Percentiles rank a stretch among this genome's conserved stretches.
These are phyloP conservation scores for Fusarium anguioides DNA, from an alignment of 2,329 filamentous ascomycete genomes.

Conservation along the genomic window DNA sequence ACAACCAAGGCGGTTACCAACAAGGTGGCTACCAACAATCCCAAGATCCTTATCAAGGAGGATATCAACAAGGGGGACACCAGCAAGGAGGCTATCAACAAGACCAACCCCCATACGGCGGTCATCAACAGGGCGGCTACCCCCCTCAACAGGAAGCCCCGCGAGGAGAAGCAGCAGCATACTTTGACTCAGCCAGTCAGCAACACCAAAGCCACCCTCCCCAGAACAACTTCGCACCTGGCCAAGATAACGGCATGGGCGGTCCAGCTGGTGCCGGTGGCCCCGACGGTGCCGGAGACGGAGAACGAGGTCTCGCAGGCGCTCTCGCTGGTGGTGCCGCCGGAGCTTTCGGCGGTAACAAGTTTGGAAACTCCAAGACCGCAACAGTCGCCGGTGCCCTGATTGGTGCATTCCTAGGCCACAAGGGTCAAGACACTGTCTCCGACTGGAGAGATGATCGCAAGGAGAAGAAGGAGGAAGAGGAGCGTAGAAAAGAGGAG, in stretches of 20 bases:
- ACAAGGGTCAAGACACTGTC: not conserved
- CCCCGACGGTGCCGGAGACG: not conserved
- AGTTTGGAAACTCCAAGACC: not conserved
- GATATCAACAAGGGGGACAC: not conserved
- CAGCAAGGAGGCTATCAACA: not conserved
- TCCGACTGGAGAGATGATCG: not conserved
- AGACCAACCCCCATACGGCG: not conserved
- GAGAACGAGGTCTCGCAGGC: not conserved
- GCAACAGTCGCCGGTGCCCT: not conserved
- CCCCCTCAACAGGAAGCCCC: not conserved
- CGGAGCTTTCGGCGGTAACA: not conserved
- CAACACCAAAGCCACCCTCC: not conserved
- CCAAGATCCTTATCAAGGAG: not conserved
- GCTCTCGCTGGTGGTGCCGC: not conserved
- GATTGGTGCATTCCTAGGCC: not conserved
- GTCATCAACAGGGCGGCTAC: not conserved
- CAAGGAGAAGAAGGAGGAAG: not conserved
- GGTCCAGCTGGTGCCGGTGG: no score
- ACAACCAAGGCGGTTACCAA: not conserved
- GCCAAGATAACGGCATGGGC: not conserved
- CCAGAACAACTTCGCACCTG: no score
- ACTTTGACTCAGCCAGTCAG: not conserved
- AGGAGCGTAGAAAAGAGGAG: not conserved
- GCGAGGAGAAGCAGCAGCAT: not conserved
- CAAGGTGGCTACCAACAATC: not conserved